These are phyloP conservation scores for Tirmania nivea DNA, from an alignment of 495 filamentous ascomycete genomes.

Conservation along the genomic window DNA sequence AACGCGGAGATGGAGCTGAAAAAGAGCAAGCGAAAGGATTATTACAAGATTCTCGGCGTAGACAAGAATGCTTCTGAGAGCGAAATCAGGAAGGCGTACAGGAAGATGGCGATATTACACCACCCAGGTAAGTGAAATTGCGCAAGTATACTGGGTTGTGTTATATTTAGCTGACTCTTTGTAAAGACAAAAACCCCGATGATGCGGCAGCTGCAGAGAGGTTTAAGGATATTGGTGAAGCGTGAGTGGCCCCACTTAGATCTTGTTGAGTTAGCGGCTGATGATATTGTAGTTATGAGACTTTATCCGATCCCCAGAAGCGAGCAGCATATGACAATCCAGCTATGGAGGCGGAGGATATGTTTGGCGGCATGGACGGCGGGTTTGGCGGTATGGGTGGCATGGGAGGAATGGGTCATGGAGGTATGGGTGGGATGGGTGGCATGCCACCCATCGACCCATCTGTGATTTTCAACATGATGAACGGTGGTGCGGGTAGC, in stretches of 20 bases:
- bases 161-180: not conserved
- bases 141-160: not conserved
- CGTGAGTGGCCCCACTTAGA: constrained; percentile 57
- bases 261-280: no score
- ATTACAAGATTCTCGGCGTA: constrained; percentile 89
- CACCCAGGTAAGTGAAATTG: constrained; percentile 34
- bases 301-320: constrained; percentile 33
- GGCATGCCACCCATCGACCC: constrained; percentile 43
- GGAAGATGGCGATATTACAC: constrained; percentile 77
- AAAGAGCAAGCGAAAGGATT: constrained; percentile 93
- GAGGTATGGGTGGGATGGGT: constrained; percentile 26
- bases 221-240: constrained; percentile 94
- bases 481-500: constrained; percentile 30
- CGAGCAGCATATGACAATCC: constrained; percentile 24
- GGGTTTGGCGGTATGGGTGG: constrained; percentile 38
- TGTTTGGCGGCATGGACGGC: constrained; percentile 47
- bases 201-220: constrained; percentile 61
- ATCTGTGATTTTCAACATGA: constrained; percentile 51
- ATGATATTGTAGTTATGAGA: constrained; percentile 7
- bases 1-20: constrained; percentile 88
- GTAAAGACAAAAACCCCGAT: constrained; percentile 70
- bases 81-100: constrained; percentile 92
- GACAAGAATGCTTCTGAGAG: constrained; percentile 64
- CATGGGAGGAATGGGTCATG: no score
- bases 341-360: constrained; percentile 31